phyloP scores from a whole-genome alignment of 495 filamentous ascomycete genomes.

The Talaromyces proteolyticus region DNA sequence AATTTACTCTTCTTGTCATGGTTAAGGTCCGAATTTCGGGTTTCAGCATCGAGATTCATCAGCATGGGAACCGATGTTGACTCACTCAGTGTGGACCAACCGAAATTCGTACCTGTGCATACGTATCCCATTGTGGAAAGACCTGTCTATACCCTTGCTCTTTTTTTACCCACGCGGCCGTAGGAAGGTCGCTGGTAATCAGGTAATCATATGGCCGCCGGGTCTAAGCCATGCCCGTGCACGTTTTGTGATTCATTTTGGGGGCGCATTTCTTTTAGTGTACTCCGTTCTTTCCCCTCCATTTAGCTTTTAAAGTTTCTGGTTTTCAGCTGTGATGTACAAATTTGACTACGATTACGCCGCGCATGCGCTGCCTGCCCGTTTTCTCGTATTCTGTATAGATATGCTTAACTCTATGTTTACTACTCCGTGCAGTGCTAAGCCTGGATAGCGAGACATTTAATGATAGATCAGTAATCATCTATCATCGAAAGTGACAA shows the following conservation, averaged over 20 bases:
- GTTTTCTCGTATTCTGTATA: not conserved
- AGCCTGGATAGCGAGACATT: not conserved
- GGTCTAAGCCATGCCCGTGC: not conserved
- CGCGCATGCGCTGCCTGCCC: not conserved
- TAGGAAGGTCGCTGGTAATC: no score
- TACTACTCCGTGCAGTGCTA: not conserved
- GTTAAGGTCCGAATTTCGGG: no score
- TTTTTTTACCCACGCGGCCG: not conserved
- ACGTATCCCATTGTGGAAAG: no score
- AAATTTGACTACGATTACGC: no score
- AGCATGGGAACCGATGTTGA: no score
- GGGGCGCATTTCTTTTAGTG: not conserved
- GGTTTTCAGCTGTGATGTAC: not conserved
- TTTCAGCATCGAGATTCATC: no score
- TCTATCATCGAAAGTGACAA: no score
- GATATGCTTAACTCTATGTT: not conserved
- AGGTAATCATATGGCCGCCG: not conserved
- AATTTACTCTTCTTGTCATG: no score
- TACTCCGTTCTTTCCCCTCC: not conserved
- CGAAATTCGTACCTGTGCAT: no score
- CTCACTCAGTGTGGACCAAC: no score
- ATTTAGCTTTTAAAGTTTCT: not conserved
- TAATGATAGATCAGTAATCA: no score
- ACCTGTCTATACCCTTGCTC: no score
- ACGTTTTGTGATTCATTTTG: not conserved